Evolutionary conservation across 371 early-diverging fungal genomes (phyloP), one percentile per base, ranked within the genome.

Genomic region (Rhizopus microsporus): DNA sequence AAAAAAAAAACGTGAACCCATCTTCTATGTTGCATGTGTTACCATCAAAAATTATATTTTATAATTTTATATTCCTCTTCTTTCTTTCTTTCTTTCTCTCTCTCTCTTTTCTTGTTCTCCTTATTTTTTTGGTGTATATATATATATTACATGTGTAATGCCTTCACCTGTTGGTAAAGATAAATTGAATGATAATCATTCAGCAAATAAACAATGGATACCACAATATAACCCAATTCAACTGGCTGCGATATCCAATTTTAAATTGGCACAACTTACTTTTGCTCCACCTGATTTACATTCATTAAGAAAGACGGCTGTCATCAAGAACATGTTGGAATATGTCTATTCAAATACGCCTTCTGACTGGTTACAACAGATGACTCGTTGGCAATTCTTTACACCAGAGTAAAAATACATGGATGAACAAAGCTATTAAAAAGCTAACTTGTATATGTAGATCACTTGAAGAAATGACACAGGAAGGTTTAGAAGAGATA

Each of bases 371-470:
- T 51, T 80, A 44, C 72, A 72, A 55, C 75, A 77, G 68, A 77
- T 80, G 77, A 80, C 80, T 35, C 72, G 80, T 8, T 80, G 80
- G 80, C 63, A 67, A 40, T 80, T 75, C 56, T 75, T 80, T 23
- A 77, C 77, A 15, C 74, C 75, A 53, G 80, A 80, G 77, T 80
- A 78, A 71, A 63, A n/a, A 33, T 4, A 7, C 23, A 23, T 23
- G 23, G 23, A 23, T 23, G 23, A 23, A 49, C 3, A 33, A 33
- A 43, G 17, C 15, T 15, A 33, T 16, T 31, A 7, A 50, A 33
- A 15, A 33, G 12, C 7, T 34, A 51, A 17, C 35, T 23, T 23
- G 23, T 53, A 15, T 53, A 10, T 23, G 9, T 54, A 78, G 79
- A 37, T 78, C 79, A 5, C 51, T 78, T 10, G 63, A 68, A 35